Percentiles rank a stretch among this genome's conserved stretches.
Conservation (phyloP, 1,284 basidiomycete species). For the Sporisorium graminicola region DNA sequence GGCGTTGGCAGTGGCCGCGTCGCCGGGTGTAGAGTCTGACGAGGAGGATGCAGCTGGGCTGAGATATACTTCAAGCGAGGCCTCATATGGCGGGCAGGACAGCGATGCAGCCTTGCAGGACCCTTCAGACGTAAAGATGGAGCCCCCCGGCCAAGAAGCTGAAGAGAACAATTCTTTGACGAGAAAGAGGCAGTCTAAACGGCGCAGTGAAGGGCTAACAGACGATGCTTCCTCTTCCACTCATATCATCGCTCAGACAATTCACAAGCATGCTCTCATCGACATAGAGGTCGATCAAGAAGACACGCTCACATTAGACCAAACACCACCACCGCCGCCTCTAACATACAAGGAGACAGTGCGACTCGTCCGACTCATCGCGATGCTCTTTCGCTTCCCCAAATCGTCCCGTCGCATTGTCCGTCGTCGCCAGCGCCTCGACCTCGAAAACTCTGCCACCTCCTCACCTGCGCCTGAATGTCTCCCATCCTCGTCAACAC, state of each 20-base stretch:
- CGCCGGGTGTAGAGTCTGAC: slow-evolving; percentile 6
- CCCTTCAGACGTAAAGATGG: neutral
- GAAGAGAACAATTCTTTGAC: neutral
- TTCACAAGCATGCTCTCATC: slow-evolving; percentile 16
- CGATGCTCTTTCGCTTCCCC: slow-evolving; percentile 47
- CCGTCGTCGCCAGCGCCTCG: slow-evolving; percentile 6
- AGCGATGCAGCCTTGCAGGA: neutral
- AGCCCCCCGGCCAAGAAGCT: neutral
- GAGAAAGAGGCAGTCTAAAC: neutral
- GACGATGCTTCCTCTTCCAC: slow-evolving; percentile 7
- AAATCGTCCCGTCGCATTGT: slow-evolving; percentile 33
- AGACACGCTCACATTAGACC: no score
- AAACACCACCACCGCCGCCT: slow-evolving; percentile 12
- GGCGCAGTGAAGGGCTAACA: neutral
- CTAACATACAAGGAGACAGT: slow-evolving; percentile 45
- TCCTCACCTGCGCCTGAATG: neutral
- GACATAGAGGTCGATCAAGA: no score
- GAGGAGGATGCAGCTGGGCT: slow-evolving; percentile 17
- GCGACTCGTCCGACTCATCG: slow-evolving; percentile 38
- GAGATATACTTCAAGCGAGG: slow-evolving; percentile 18
- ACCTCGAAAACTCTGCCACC: neutral
- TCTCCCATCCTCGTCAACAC: neutral
- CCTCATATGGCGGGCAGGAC: slow-evolving; percentile 2
- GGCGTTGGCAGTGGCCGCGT: neutral
- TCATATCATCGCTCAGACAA: slow-evolving; percentile 15